Conservation (phyloP, 495 filamentous ascomycete genomes). For the Aspergillus affinis region DNA sequence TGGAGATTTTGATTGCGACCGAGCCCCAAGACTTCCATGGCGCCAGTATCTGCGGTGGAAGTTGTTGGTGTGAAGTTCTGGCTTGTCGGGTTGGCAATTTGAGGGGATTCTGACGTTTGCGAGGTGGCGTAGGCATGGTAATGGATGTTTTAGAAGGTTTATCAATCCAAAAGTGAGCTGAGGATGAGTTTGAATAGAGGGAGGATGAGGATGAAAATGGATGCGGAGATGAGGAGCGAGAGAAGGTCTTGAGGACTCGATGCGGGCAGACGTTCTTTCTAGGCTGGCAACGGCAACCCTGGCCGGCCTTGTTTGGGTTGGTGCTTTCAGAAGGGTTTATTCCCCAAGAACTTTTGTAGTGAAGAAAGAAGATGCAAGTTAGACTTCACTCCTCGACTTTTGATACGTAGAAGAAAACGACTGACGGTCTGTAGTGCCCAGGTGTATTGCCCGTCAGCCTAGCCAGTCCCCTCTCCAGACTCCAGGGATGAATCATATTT, state of each 20-base stretch:
- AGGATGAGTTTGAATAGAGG: constrained; percentile 1
- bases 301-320: not conserved
- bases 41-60: constrained; percentile 12
- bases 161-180: not conserved
- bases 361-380: not conserved
- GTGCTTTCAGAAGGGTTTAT: not conserved
- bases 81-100: not conserved
- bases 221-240: not conserved
- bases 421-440: not conserved
- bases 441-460: not conserved
- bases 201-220: constrained; percentile 4
- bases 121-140: not conserved
- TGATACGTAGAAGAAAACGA: not conserved
- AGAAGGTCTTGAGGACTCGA: not conserved
- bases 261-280: not conserved
- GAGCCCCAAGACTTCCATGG: constrained; percentile 44
- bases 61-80: not conserved
- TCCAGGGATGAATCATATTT: too few relatives aligned
- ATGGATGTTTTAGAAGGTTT: not conserved
- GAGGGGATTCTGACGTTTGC: not conserved
- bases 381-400: not conserved
- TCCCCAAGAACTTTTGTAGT: not conserved
- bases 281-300: not conserved
- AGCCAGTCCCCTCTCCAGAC: not conserved
- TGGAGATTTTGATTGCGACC: constrained; percentile 33